Conservation (phyloP, 192 early-diverging fungal species). For the Pecoramyces ruminantium region DNA sequence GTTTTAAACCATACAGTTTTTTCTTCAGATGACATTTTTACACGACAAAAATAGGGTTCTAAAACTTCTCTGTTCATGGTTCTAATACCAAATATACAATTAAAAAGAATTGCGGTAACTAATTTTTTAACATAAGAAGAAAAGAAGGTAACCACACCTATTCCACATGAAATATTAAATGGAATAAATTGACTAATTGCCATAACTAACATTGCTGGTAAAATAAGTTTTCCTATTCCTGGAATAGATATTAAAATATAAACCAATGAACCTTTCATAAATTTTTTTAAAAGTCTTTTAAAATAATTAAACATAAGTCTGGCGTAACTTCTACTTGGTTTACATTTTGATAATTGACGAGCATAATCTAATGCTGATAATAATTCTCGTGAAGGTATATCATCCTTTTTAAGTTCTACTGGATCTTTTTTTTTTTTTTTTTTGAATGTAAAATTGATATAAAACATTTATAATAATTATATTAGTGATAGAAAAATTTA, state of each 20-base stretch:
- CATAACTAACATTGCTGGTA: neutral
- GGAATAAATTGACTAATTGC: neutral
- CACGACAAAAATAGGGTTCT: neutral
- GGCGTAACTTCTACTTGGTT: neutral
- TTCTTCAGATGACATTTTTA: neutral
- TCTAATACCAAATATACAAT: neutral
- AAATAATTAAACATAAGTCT: neutral
- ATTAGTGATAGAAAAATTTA: no score
- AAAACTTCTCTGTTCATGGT: neutral
- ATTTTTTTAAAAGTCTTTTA: neutral
- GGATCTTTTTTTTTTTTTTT: neutral
- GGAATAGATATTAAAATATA: neutral
- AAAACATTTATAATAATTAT: no score
- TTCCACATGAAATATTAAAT: neutral
- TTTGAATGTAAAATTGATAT: no score
- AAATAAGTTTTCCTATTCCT: neutral
- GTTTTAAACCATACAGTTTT: neutral
- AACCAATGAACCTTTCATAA: neutral
- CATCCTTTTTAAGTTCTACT: neutral
- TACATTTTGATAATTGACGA: neutral
- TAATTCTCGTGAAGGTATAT: neutral
- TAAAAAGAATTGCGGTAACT: neutral
- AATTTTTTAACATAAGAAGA: neutral
- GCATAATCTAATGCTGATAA: neutral
- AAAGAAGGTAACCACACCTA: neutral